These are phyloP conservation scores for Bryum argenteum DNA, from an alignment of 225 moss, liverwort and hornwort genomes.

Conservation along the genomic window DNA sequence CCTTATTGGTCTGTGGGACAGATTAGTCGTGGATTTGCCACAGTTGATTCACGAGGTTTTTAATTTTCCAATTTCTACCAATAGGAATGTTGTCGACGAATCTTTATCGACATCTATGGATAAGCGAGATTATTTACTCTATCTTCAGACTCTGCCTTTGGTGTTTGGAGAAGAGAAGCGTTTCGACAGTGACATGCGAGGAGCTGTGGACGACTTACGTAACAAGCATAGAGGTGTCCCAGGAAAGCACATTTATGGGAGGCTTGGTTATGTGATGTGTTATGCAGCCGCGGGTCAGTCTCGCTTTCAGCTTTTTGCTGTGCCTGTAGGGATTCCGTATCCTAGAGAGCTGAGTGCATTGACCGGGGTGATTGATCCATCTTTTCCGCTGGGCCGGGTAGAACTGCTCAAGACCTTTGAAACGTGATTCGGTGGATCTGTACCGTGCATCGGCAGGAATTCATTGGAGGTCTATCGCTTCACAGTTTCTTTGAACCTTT, in stretches of 20 bases:
- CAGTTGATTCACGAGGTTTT: neutral
- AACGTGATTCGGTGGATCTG: no score
- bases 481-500: no score
- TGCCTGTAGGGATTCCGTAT: conserved; percentile 8
- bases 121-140: neutral
- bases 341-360: neutral
- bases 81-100: no score
- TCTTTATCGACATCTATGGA: no score
- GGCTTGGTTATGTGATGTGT: neutral
- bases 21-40: conserved; percentile 1
- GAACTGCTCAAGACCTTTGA: no score
- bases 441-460: no score
- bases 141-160: conserved; percentile 5
- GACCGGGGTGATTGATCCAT: conserved; percentile 8
- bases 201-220: neutral
- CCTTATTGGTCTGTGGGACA: neutral
- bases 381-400: neutral
- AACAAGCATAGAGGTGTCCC: neutral
- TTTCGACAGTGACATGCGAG: neutral
- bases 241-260: neutral
- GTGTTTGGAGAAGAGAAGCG: conserved; percentile 12
- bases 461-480: no score
- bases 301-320: conserved; percentile 10
- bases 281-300: neutral
- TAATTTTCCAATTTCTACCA: no score